Evolutionary conservation across 108 stramenopile species (phyloP), one percentile per base, ranked within the genome.

Genomic region (Cyclotella cryptica): DNA sequence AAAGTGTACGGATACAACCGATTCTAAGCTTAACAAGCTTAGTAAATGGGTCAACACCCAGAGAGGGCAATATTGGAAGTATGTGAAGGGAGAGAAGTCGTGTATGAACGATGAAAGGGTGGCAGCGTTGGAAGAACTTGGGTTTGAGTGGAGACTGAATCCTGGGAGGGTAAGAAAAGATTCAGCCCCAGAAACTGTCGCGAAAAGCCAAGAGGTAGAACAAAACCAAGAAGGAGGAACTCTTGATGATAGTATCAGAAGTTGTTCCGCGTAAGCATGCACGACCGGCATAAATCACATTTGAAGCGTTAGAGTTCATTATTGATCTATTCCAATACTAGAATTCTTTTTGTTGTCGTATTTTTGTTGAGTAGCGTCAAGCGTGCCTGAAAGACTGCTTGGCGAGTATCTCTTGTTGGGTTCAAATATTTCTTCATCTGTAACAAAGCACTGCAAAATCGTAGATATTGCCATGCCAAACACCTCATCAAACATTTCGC

Each of bases 381-480:
- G 17, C 46, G 77, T 75, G 54, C 73, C 41, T 15, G 28, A n/a
- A 39, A 54, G 75, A 49, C 59, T 79, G 68, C 13, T 42, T 24
- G 66, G 75, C 11, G 89, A 88, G 68, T 76, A 90, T 29, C 89
- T 43, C 46, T 72, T 76, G 21, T 79, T 66, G 40, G 79, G 80
- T 22, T 82, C 78, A 74, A 96, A 96, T 88, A 91, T 88, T 85
- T 93, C 92, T 75, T 96, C 92, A 77, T 96, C 94, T 39, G 89
- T 89, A 62, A 93, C 69, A 61, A 89, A 90, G 66, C 92, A 96
- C 77, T 90, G 90, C 40, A 96, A 72, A 15, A 96, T 79, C 8
- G 90, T 88, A 24, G 78, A 66, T 35, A 92, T 93, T 53, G 75
- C 69, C 84, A 92, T 92, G 44, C 87, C 90, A 77, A 87, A 96